Evolutionary conservation across 2,329 filamentous ascomycete genomes (phyloP), one percentile per base, ranked within the genome.

Genomic region (Ambrosiella cleistominuta): DNA sequence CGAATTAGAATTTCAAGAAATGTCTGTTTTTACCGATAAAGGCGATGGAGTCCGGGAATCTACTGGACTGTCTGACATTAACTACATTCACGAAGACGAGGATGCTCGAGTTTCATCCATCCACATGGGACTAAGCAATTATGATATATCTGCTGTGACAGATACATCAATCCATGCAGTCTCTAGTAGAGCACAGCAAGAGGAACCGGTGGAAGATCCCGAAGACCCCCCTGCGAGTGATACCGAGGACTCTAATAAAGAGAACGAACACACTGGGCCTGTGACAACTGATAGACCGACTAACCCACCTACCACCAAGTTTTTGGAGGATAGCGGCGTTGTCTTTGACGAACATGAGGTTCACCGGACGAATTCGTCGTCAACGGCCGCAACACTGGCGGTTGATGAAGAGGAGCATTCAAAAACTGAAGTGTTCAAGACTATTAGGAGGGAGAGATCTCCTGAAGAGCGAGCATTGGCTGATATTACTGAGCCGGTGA

Each of bases 111-210:
- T 27, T 50, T 9, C 12, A 27, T 5, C 27, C 27, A 27, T 54
- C 12, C 12, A 27, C n/a, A 27, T 44, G 17, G 52, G 52, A 5
- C 17, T 42, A 2, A 51, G 37, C 17, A 17, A 39, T 5, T 57
- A 57, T 45, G 47, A 57, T 35, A 50, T 57, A 38, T 57, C 55
- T 57, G 35, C 44, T 49, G 36, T 57, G 35, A 37, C 55, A 39
- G 55, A 57, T 39, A 8, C 19, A 17, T 47, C 44, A 27, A 27
- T 27, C 27, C 27, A 27, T 27, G 27, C 27, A 27, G 38, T 42
- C 39, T 11, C 39, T 42, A n/a, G 39, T n/a, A 5, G 11, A 12
- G 39, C 39, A 11, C 39, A n/a, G 11, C 39, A 11, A 7, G 39
- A 42, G 11, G 39, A 19, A 19, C 17, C 9, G 7, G 47, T 19